phyloP scores from a whole-genome alignment of 108 stramenopile genomes.

The Discostella stelligeroides region DNA sequence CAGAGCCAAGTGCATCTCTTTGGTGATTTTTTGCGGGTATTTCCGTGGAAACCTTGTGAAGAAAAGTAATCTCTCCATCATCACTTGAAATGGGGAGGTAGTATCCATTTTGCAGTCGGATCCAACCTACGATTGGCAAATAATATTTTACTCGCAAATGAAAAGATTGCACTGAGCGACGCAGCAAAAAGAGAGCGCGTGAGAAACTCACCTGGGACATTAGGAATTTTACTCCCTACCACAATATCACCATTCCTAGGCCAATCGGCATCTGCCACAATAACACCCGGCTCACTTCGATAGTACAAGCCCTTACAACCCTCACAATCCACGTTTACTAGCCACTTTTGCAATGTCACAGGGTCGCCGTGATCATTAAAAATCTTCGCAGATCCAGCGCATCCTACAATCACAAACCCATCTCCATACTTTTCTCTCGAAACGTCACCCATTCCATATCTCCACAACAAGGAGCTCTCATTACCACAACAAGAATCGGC shows the following conservation, averaged over 20 bases:
- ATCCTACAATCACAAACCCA: slow-evolving; percentile 79
- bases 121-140: slow-evolving; percentile 58
- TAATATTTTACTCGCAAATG: neutral
- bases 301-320: slow-evolving; percentile 87
- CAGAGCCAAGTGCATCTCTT: slow-evolving; percentile 71
- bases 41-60: slow-evolving; percentile 74
- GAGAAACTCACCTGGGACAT: slow-evolving; percentile 67
- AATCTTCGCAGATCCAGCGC: slow-evolving; percentile 62
- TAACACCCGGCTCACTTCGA: slow-evolving; percentile 76
- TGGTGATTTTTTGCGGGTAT: slow-evolving; percentile 74
- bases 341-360: slow-evolving; percentile 81
- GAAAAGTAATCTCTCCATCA: slow-evolving; percentile 69
- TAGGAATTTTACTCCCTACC: slow-evolving; percentile 77
- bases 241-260: slow-evolving; percentile 91
- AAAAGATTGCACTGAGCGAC: neutral
- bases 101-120: slow-evolving; percentile 90
- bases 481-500: slow-evolving; percentile 33
- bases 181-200: slow-evolving; percentile 1
- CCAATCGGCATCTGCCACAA: slow-evolving; percentile 93
- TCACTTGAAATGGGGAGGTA: slow-evolving; percentile 87
- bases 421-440: slow-evolving; percentile 78
- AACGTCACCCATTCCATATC: slow-evolving; percentile 82
- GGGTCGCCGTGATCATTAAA: slow-evolving; percentile 64
- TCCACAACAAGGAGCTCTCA: slow-evolving; percentile 83
- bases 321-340: slow-evolving; percentile 85